These are phyloP conservation scores for Verticillium tricorpus DNA, from an alignment of 2,329 filamentous ascomycete species.

Conservation along the genomic window DNA sequence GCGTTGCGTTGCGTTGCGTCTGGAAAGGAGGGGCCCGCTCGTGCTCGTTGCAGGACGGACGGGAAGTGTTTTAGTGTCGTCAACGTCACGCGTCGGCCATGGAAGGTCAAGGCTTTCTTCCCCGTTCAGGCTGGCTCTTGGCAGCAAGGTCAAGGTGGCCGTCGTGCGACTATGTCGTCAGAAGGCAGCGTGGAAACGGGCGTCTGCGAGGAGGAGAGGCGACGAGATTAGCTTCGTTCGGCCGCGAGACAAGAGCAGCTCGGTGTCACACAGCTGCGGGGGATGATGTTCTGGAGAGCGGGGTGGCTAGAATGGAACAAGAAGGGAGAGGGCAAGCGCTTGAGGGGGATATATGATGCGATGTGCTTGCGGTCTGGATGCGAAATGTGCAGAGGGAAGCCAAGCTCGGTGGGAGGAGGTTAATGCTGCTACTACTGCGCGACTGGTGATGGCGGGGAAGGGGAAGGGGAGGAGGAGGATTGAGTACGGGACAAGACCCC, in stretches of 20 bases:
- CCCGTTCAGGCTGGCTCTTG: not conserved
- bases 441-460: constrained; percentile 8
- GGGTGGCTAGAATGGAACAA: not conserved
- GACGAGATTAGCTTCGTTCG: not conserved
- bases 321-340: too few species aligned
- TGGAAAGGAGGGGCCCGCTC: not conserved
- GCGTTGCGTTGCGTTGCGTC: not conserved
- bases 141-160: not conserved
- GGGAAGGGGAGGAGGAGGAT: constrained; percentile 3
- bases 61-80: constrained; percentile 11
- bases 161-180: not conserved
- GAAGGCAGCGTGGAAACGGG: not conserved
- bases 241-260: not conserved
- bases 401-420: not conserved
- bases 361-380: not conserved
- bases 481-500: not conserved
- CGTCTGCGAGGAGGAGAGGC: not conserved
- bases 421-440: not conserved
- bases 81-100: not conserved
- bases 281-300: not conserved
- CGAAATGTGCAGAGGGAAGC: not conserved
- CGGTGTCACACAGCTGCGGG: not conserved
- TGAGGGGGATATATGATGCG: not conserved
- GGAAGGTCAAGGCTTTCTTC: constrained; percentile 1
- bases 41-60: constrained; percentile 12